Conservation (phyloP, 441 rosid species). For the Populus tomentosa region DNA sequence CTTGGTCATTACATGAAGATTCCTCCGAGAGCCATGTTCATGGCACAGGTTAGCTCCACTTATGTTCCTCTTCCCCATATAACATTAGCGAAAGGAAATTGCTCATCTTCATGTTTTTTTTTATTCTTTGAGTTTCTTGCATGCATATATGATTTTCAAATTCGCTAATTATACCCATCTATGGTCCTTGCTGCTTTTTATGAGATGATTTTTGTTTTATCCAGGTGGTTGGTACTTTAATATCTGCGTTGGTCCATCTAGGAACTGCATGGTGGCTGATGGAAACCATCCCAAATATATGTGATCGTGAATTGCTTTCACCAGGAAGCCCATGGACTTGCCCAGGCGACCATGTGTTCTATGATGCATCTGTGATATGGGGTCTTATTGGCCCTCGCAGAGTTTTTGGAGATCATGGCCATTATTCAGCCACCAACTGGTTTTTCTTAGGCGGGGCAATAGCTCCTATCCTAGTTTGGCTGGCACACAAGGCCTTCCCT, state of each 20-base stretch:
- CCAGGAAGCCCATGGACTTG: conserved; percentile 75
- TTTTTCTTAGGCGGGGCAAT: conserved; percentile 73
- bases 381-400: conserved; percentile 87
- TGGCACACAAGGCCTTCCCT: conserved; percentile 66
- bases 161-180: background rate
- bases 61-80: background rate
- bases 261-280: conserved; percentile 93
- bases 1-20: conserved; percentile 98
- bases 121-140: background rate
- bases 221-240: conserved; percentile 71
- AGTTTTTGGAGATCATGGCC: conserved; percentile 75
- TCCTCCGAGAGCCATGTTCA: conserved; percentile 89
- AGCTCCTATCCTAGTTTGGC: conserved; percentile 70
- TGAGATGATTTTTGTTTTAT: background rate
- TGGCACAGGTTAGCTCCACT: conserved; percentile 60
- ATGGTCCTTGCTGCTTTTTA: background rate
- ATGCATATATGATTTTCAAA: background rate
- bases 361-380: conserved; percentile 92
- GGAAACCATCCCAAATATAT: conserved; percentile 66
- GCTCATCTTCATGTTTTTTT: background rate
- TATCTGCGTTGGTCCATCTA: conserved; percentile 65
- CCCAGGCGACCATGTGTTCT: conserved; percentile 79
- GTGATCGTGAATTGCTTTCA: conserved; percentile 48
- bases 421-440: conserved; percentile 74
- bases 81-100: background rate